phyloP scores from a whole-genome alignment of 1,139 yeast genomes.

The Yamadazyma atlantica region DNA sequence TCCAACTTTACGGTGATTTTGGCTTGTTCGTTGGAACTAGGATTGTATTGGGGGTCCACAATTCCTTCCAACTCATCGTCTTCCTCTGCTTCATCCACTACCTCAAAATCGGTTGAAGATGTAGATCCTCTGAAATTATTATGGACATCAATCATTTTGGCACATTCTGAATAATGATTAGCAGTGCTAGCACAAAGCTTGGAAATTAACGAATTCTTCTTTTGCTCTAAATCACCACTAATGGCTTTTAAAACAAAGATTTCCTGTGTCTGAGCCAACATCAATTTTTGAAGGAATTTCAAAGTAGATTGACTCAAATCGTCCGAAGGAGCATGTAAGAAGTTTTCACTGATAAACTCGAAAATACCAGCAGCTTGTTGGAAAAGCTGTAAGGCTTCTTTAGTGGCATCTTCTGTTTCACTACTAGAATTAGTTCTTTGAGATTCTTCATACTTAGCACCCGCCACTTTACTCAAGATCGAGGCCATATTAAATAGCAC shows the following conservation, averaged over 20 bases:
- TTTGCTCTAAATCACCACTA: slow-evolving; percentile 44
- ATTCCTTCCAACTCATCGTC: slow-evolving; percentile 19
- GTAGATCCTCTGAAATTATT: slow-evolving; percentile 9
- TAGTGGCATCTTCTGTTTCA: slow-evolving; percentile 37
- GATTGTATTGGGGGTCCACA: slow-evolving; percentile 13
- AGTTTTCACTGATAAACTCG: slow-evolving; percentile 72
- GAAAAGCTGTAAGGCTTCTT: slow-evolving; percentile 58
- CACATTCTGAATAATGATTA: slow-evolving; percentile 53
- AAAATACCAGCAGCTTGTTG: slow-evolving; percentile 83
- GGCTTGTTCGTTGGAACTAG: slow-evolving; percentile 17
- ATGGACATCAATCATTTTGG: slow-evolving; percentile 25
- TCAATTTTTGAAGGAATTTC: slow-evolving; percentile 59
- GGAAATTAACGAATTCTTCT: slow-evolving; percentile 66
- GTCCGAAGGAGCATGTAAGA: slow-evolving; percentile 83
- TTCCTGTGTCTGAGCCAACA: slow-evolving; percentile 90
- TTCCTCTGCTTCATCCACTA: slow-evolving; percentile 21
- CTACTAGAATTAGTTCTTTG: slow-evolving; percentile 41
- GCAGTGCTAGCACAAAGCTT: slow-evolving; percentile 69
- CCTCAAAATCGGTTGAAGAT: slow-evolving; percentile 18
- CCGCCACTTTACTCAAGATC: slow-evolving; percentile 47
- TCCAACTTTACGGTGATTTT: slow-evolving; percentile 49
- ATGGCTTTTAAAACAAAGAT: slow-evolving; percentile 68
- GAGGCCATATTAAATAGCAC: slow-evolving; percentile 64
- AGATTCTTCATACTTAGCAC: slow-evolving; percentile 40
- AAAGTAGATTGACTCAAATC: slow-evolving; percentile 76